Evolutionary conservation across 1,284 basidiomycete species (phyloP).

Genomic region (Ganoderma sinense): DNA sequence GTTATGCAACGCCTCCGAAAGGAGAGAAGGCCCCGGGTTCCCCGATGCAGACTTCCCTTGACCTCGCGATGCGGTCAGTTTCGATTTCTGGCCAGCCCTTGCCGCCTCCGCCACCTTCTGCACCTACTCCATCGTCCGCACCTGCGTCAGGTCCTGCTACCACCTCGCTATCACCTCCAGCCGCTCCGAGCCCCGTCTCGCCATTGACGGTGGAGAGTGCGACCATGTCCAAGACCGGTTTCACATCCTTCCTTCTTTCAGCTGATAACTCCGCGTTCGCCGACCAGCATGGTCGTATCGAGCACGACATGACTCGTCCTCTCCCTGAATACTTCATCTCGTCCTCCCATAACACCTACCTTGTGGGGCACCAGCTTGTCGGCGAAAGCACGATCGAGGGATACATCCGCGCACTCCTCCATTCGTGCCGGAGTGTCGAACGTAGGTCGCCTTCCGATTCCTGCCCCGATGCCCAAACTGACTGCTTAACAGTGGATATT

Average conservation of each 20-base stretch:
- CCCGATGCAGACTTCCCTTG: constrained; percentile 37
- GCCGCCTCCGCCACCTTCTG: not conserved
- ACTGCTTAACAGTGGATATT: constrained; percentile 77
- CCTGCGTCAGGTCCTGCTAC: constrained; percentile 2
- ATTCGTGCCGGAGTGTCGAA: constrained; percentile 93
- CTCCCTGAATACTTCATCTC: constrained; percentile 92
- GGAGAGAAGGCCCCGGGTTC: constrained; percentile 27
- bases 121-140: not conserved
- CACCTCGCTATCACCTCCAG: constrained; percentile 23
- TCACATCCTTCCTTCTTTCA: constrained; percentile 81
- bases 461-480: not conserved
- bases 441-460: constrained; percentile 58
- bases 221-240: constrained; percentile 63
- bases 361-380: constrained; percentile 93
- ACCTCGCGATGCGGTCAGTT: constrained; percentile 30
- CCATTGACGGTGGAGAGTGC: constrained; percentile 37
- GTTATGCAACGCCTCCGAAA: constrained; percentile 50
- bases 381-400: constrained; percentile 96
- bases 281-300: constrained; percentile 51
- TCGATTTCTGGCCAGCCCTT: constrained; percentile 14
- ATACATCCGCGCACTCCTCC: constrained; percentile 92
- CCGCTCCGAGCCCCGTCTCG: constrained; percentile 35
- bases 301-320: constrained; percentile 82
- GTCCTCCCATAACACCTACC: constrained; percentile 97
- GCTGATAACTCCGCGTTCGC: constrained; percentile 67